Base-by-base conservation (phyloP, 2,329 filamentous ascomycete species). In the Fusarium nodosum region DNA sequence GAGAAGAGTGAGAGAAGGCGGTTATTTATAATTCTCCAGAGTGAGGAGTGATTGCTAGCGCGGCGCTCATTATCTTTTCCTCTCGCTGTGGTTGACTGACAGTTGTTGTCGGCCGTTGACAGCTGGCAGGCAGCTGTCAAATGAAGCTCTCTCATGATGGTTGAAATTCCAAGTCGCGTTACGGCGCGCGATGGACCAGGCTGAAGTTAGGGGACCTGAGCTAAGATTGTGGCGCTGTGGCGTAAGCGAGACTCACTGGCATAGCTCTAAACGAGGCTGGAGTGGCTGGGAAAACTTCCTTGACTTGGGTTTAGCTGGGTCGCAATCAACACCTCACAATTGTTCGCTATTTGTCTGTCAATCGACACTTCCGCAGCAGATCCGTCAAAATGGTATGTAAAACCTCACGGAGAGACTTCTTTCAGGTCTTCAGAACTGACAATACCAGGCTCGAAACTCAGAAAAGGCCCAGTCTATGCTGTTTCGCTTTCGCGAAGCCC, bases 401-500 rank as follows among this genome's bases (percentile, higher is more conserved):
- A 6, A 1, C 2, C 18, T 3, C 8, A 1, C 0, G 3, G 2
- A 18, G 22, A 3, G 22, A 15, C 16, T 5, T 1, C 1, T 5
- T 13, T 7, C 20, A 2, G 28, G 28, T 30, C 28, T 30, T 30
- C 28, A 30, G 9, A 20, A 24, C 64, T 74, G 33, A 74, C 63
- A 28, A n/a, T n/a, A 0, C 0, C 74, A 94, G 95, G 94, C 95
- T 77, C 95, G 95, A 78, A 97, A 98, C 82, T 95, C 93, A 46
- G 95, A 98, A 87, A 99, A 98, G 82, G 95, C 96, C 77, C 96
- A 99, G 85, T 97, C 94, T 48, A 99, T 99, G 95, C 95, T 99
- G 81, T 99, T 97, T 85, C 95, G 96, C 86, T 99, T 99, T 86
- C 93, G 96, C 80, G 96, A 97, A 77, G 93, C 95, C 75, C 96